Conservation (phyloP, 352 stramenopile genomes). For the Phytophthora fragariae region DNA sequence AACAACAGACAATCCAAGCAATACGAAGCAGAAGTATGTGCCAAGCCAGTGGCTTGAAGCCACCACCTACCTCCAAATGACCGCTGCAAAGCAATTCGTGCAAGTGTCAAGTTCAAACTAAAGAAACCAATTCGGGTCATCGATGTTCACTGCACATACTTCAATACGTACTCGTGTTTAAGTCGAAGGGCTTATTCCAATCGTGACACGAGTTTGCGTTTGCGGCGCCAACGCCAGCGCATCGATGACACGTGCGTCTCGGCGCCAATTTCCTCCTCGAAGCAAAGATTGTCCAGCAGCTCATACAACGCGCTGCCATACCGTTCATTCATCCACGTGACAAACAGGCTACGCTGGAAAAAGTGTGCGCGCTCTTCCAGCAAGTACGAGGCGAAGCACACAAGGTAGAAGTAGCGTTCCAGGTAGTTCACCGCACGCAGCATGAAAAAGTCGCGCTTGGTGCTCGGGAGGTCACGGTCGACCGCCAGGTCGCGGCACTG, state of each 20-base stretch:
- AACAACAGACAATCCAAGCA: neutral
- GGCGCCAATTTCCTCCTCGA: slow-evolving; percentile 81
- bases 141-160: neutral
- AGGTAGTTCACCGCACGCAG: slow-evolving; percentile 89
- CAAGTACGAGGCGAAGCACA: slow-evolving; percentile 90
- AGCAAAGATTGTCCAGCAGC: slow-evolving; percentile 87
- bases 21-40: neutral
- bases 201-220: slow-evolving; percentile 85
- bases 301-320: slow-evolving; percentile 88
- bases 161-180: slow-evolving; percentile 1
- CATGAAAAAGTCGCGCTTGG: slow-evolving; percentile 88
- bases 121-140: neutral
- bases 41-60: neutral
- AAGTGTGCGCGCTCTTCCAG: slow-evolving; percentile 66
- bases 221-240: slow-evolving; percentile 89
- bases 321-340: slow-evolving; percentile 85
- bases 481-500: slow-evolving; percentile 81
- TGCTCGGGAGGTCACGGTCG: slow-evolving; percentile 66
- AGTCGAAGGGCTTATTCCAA: slow-evolving; percentile 56
- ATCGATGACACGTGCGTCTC: slow-evolving; percentile 86
- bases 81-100: neutral
- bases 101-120: neutral
- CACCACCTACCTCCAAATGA: neutral
- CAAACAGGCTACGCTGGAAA: slow-evolving; percentile 73
- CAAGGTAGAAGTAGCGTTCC: slow-evolving; percentile 90